A percentile compares a stretch with the other conserved stretches of the same genome.
Conservation (phyloP, 495 filamentous ascomycete genomes). For the Trichoderma virens region DNA sequence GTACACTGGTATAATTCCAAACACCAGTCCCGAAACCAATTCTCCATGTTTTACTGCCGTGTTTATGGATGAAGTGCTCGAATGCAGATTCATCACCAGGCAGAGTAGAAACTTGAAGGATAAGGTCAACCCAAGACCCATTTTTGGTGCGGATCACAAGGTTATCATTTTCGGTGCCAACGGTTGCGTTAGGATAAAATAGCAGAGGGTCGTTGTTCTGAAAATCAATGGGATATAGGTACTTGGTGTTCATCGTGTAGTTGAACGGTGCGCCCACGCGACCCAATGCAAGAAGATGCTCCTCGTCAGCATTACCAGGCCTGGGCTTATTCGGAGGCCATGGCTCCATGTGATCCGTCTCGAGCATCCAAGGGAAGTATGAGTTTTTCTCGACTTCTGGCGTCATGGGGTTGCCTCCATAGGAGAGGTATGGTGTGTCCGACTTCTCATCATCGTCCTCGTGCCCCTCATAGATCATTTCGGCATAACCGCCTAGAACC, state of each 20-base stretch:
- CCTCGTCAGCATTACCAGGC: not conserved
- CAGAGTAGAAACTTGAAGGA: not conserved
- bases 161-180: not conserved
- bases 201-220: not conserved
- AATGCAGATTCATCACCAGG: not conserved
- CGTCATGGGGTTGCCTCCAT: not conserved
- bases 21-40: not conserved
- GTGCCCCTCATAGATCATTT: not conserved
- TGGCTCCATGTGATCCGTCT: not conserved
- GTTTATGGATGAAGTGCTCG: not conserved
- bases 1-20: not conserved
- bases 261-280: not conserved
- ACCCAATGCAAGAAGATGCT: not conserved
- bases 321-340: not conserved
- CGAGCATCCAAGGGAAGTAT: not conserved
- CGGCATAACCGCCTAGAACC: not conserved
- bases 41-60: constrained; percentile 1
- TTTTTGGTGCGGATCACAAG: not conserved
- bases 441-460: not conserved
- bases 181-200: not conserved
- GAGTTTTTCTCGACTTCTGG: not conserved
- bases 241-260: not conserved
- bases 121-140: not conserved
- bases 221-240: not conserved
- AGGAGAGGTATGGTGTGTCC: not conserved